phyloP scores from a whole-genome alignment of 257 asterid genomes.

The Catharanthus roseus region DNA sequence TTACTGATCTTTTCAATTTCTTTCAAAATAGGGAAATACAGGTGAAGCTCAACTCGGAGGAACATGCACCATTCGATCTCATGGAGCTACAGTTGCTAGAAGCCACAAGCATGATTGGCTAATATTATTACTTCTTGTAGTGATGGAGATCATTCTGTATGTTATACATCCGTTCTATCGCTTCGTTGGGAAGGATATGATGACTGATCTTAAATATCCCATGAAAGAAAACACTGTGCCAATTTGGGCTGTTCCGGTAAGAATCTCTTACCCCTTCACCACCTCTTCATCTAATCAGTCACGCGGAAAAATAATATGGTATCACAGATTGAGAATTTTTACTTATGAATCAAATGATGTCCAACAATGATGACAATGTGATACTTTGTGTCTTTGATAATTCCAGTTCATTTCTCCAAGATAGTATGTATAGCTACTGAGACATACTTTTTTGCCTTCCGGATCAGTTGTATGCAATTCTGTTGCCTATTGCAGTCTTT shows the following conservation, averaged over 20 bases:
- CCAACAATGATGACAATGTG: too few relatives aligned
- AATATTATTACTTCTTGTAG: slow-evolving; percentile 53
- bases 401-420: not conserved
- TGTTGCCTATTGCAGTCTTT: slow-evolving; percentile 65
- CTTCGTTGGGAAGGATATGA: slow-evolving; percentile 69
- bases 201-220: slow-evolving; percentile 74
- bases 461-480: slow-evolving; percentile 58
- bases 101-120: slow-evolving; percentile 77
- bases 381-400: not conserved
- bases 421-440: slow-evolving; percentile 10
- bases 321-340: too few relatives aligned
- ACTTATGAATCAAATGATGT: not conserved
- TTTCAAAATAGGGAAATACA: slow-evolving; percentile 31
- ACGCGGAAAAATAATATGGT: not conserved
- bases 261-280: slow-evolving; percentile 11
- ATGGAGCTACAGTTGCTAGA: slow-evolving; percentile 55
- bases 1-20: not conserved
- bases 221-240: slow-evolving; percentile 79
- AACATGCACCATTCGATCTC: slow-evolving; percentile 57
- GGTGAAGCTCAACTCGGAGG: slow-evolving; percentile 38
- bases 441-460: not conserved
- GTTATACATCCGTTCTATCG: slow-evolving; percentile 60
- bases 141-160: slow-evolving; percentile 43
- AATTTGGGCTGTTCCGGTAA: slow-evolving; percentile 84
- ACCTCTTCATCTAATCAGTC: not conserved